phyloP scores from a whole-genome alignment of 345 rosid genomes.

The Pistacia atlantica region DNA sequence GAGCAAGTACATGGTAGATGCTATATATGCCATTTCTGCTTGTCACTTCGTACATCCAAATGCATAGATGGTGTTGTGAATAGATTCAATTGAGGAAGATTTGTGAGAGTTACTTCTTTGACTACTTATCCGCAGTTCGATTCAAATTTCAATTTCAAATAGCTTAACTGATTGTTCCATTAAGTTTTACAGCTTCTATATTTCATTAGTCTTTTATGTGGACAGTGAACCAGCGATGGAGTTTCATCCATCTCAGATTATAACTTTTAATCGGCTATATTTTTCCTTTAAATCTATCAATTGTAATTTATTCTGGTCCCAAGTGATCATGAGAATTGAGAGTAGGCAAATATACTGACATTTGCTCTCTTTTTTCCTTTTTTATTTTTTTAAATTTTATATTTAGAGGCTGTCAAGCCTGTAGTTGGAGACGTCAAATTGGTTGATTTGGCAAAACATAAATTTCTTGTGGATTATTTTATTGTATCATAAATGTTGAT shows the following conservation, averaged over 20 bases:
- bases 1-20: conserved; percentile 3
- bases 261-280: background rate
- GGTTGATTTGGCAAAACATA: background rate
- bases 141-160: conserved; percentile 11
- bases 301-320: conserved; percentile 18
- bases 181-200: conserved; percentile 1
- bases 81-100: conserved; percentile 21
- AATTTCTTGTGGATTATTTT: background rate
- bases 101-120: conserved; percentile 18
- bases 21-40: conserved; percentile 1
- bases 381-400: too few relatives aligned
- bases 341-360: background rate
- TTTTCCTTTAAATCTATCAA: background rate
- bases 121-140: conserved; percentile 3
- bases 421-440: background rate
- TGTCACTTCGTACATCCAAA: conserved; percentile 6
- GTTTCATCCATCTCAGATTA: background rate
- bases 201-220: background rate
- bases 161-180: conserved; percentile 2
- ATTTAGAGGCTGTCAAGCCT: background rate
- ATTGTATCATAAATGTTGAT: too few relatives aligned
- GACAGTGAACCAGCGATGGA: background rate
- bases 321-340: background rate
- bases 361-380: background rate
- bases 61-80: conserved; percentile 26